phyloP scores from a whole-genome alignment of 2,329 filamentous ascomycete species.

The Neoscytalidium dimidiatum region DNA sequence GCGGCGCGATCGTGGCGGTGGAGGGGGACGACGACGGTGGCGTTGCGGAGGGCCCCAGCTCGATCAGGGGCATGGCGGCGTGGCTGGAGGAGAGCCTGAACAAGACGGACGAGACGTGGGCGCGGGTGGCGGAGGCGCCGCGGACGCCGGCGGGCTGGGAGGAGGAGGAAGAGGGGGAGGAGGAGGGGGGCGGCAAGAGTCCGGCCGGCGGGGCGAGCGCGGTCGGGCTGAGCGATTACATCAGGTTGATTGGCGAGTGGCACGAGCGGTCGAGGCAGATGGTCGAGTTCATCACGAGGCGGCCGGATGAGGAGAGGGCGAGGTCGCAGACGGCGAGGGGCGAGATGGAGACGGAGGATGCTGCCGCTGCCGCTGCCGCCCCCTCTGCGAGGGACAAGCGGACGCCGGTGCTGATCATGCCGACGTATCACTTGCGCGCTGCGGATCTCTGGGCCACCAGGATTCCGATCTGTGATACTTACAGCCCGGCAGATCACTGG shows the following conservation, averaged over 20 bases:
- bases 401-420: constrained; percentile 73
- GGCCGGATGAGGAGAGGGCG: background rate
- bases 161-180: background rate
- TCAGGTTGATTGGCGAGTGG: constrained; percentile 71
- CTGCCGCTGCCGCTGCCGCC: no score
- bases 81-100: constrained; percentile 60
- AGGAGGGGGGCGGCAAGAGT: constrained; percentile 17
- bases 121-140: constrained; percentile 53
- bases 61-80: no score
- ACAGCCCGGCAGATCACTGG: constrained; percentile 88
- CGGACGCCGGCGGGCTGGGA: constrained; percentile 39
- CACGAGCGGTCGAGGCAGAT: constrained; percentile 75
- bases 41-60: no score
- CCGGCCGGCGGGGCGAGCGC: no score
- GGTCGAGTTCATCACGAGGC: constrained; percentile 53
- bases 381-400: background rate
- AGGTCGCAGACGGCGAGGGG: background rate
- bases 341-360: background rate
- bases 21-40: constrained; percentile 75
- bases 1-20: constrained; percentile 81
- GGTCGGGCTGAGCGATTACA: constrained; percentile 55
- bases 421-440: constrained; percentile 76
- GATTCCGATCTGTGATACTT: constrained; percentile 75
- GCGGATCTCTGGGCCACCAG: constrained; percentile 74
- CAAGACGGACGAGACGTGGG: constrained; percentile 54